Evolutionary conservation across 768 basidiomycete genomes (phyloP), one percentile per base, ranked within the genome.

Genomic region (Trametes cubensis): DNA sequence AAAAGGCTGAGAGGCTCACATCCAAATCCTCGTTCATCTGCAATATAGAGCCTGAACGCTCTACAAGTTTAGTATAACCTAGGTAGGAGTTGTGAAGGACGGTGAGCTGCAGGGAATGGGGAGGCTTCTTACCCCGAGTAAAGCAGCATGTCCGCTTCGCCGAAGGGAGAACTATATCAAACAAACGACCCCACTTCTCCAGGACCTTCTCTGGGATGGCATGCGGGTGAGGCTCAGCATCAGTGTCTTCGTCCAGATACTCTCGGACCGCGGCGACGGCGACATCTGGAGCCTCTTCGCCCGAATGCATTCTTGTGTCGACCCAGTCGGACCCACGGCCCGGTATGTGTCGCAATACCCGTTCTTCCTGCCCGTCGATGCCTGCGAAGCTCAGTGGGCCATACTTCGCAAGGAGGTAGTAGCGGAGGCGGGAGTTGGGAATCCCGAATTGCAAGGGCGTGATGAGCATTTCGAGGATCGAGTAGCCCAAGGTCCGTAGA

Each of bases 361-460:
- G 57, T 40, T 67, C 66, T 15, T 65, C 63, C 4, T 65, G 60
- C 52, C 48, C 42, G 61, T 57, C 39, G 69, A 69, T 34, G 39
- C 70, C 52, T 6, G 69, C 52, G 65, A 85, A 86, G 18, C 58
- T 25, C 6, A 80, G 67, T 6, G 83, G 78, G 17, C 65, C 61
- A 38, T 73, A 73, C 66, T 84, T 88, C 11, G 90, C 92, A 0
- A 94, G 81, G 20, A 91, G 78, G 66, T 94, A 93, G 70, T 93
- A 93, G 25, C 91, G 82, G 62, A 90, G 75, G 21, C 91, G 85
- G 20, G 92, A 94, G 69, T 93, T 94, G 8, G 92, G 92, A 17
- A 92, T 84, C 18, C 87, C 85, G 63, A 89, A 90, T 70, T 92
- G 90, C 6, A 90, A 73, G 0, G 91, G 92, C 25, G 86, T 91